phyloP scores from a whole-genome alignment of 2,329 filamentous ascomycete species.

The Scolecobasidium constrictum region DNA sequence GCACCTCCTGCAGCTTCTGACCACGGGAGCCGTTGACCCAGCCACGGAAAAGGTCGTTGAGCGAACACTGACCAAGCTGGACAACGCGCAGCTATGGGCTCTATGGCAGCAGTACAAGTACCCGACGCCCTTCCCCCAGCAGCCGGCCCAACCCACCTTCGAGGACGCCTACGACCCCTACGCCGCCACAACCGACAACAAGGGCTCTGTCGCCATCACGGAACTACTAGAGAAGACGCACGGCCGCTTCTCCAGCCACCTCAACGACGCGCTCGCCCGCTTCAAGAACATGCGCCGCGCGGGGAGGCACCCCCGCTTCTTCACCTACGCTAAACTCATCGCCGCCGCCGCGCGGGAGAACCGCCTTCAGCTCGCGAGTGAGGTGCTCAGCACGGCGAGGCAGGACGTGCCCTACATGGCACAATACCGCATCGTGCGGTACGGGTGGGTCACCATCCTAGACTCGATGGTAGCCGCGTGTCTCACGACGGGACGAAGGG shows the following conservation, averaged over 20 bases:
- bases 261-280: conserved; percentile 70
- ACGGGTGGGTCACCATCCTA: conserved; percentile 92
- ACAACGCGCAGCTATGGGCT: conserved; percentile 34
- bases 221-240: conserved; percentile 77
- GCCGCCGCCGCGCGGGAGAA: conserved; percentile 76
- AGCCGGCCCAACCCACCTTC: conserved; percentile 45
- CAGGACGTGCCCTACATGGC: conserved; percentile 75
- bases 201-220: conserved; percentile 81
- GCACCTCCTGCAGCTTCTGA: conserved; percentile 48
- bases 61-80: conserved; percentile 45
- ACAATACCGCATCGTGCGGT: conserved; percentile 78
- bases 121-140: conserved; percentile 35
- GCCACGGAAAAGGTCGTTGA: conserved; percentile 47
- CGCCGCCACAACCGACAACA: conserved; percentile 81
- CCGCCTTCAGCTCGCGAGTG: conserved; percentile 70
- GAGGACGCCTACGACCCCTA: conserved; percentile 90
- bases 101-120: conserved; percentile 50
- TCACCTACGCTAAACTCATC: conserved; percentile 94
- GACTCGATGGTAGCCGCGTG: conserved; percentile 95
- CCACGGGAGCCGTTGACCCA: conserved; percentile 42
- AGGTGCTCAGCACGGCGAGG: conserved; percentile 82
- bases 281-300: conserved; percentile 90
- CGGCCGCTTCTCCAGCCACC: conserved; percentile 58
- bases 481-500: conserved; percentile 70
- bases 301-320: conserved; percentile 86